Evolutionary conservation across 1,284 basidiomycete species (phyloP).

Genomic region (Cutaneotrichosporon sp.): DNA sequence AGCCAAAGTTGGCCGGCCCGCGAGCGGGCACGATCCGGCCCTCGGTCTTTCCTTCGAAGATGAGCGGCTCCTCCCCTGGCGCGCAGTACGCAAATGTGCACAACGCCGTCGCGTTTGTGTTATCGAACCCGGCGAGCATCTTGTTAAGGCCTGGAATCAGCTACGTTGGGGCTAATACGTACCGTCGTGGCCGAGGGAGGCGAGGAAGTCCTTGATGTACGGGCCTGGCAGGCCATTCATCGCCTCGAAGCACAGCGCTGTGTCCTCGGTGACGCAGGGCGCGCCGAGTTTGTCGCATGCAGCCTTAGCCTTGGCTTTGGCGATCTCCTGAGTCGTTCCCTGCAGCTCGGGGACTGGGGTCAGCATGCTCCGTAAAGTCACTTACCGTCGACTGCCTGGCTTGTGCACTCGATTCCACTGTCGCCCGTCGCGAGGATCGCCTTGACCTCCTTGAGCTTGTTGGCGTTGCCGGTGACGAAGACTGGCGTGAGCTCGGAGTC

Average conservation of each 20-base stretch:
- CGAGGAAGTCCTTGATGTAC: conserved; percentile 92
- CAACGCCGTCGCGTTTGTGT: conserved; percentile 75
- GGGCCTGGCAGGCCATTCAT: conserved; percentile 88
- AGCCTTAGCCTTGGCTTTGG: conserved; percentile 75
- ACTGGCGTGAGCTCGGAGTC: conserved; percentile 54
- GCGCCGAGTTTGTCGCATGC: conserved; percentile 79
- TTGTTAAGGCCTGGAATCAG: conserved; percentile 67
- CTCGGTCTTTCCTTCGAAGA: conserved; percentile 90
- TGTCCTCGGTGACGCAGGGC: conserved; percentile 95
- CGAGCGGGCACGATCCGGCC: conserved; percentile 82
- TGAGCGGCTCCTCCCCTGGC: conserved; percentile 63
- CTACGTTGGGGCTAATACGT: conserved; percentile 14
- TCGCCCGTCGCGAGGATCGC: conserved; percentile 43
- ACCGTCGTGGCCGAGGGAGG: conserved; percentile 71
- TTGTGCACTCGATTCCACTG: conserved; percentile 38
- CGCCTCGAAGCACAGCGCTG: conserved; percentile 85
- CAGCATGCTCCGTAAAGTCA: conserved; percentile 11
- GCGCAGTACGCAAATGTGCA: conserved; percentile 94
- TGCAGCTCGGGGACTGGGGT: conserved; percentile 82
- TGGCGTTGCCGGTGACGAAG: conserved; percentile 91
- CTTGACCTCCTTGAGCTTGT: conserved; percentile 86
- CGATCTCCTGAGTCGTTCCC: conserved; percentile 86
- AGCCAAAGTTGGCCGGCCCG: conserved; percentile 74
- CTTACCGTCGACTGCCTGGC: conserved; percentile 42
- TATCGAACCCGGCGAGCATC: conserved; percentile 76